phyloP scores from a whole-genome alignment of 768 basidiomycete species.

The Roridomyces roridus region DNA sequence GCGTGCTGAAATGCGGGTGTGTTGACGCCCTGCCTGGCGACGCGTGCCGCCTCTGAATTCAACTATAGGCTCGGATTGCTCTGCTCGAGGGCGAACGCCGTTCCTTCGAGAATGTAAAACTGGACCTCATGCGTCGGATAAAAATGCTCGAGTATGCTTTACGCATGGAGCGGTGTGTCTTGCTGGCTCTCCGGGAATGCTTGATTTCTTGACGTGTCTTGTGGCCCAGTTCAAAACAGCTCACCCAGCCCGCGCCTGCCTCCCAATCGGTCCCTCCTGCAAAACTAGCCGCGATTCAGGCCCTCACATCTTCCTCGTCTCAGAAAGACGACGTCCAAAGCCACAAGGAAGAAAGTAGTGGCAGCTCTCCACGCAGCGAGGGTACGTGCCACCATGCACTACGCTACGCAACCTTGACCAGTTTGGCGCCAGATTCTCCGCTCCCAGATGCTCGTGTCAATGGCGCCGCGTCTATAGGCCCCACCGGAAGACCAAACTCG shows the following conservation, averaged over 20 bases:
- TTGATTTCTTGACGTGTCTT: conserved; percentile 43
- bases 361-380: conserved; percentile 87
- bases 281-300: conserved; percentile 70
- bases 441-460: conserved; percentile 74
- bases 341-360: conserved; percentile 80
- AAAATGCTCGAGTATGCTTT: conserved; percentile 99
- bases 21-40: conserved; percentile 23
- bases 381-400: conserved; percentile 48
- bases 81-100: conserved; percentile 96
- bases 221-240: conserved; percentile 75
- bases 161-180: conserved; percentile 90
- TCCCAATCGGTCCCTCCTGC: conserved; percentile 65
- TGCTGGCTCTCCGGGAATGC: conserved; percentile 19
- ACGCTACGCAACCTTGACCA: conserved; percentile 16
- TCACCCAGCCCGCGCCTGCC: conserved; percentile 55
- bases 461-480: conserved; percentile 53
- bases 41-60: conserved; percentile 34
- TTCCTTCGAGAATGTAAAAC: conserved; percentile 96
- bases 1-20: conserved; percentile 98
- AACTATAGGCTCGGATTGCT: conserved; percentile 87
- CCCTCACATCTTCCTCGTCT: conserved; percentile 50
- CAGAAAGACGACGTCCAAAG: conserved; percentile 77
- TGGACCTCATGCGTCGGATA: conserved; percentile 94
- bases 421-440: conserved; percentile 72
- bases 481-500: conserved; percentile 58